A percentile compares a stretch with the other conserved stretches of the same genome.
Evolutionary conservation across 2,329 filamentous ascomycete genomes (phyloP).

Genomic region (Apiospora aurea): DNA sequence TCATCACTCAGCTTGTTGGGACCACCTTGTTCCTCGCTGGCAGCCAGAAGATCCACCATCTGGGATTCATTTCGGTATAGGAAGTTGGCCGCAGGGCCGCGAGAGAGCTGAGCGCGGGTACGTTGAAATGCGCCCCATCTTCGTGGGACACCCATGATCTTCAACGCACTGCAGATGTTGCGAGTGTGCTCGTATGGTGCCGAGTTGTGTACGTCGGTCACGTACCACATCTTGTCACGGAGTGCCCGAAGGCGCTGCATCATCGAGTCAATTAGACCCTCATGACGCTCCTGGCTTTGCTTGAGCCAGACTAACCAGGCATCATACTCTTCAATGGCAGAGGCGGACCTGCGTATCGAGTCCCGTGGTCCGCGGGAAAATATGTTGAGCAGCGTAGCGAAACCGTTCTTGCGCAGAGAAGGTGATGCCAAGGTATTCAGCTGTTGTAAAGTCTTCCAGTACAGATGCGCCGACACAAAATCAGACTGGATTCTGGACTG

Average conservation of each 20-base stretch:
- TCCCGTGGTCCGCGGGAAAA: constrained; percentile 76
- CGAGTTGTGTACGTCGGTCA: constrained; percentile 91
- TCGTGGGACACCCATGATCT: constrained; percentile 81
- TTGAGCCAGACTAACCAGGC: constrained; percentile 86
- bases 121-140: constrained; percentile 60
- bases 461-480: constrained; percentile 83
- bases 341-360: constrained; percentile 72
- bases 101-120: constrained; percentile 54
- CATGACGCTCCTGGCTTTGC: constrained; percentile 80
- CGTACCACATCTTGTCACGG: constrained; percentile 98
- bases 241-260: constrained; percentile 76
- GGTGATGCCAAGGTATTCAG: constrained; percentile 68
- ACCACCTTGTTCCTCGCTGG: constrained; percentile 82
- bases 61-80: constrained; percentile 84
- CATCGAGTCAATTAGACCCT: constrained; percentile 76
- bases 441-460: constrained; percentile 83
- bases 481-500: constrained; percentile 82
- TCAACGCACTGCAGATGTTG: constrained; percentile 85
- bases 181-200: constrained; percentile 86
- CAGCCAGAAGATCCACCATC: constrained; percentile 86
- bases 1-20: constrained; percentile 97
- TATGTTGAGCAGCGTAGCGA: constrained; percentile 75
- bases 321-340: constrained; percentile 79
- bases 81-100: constrained; percentile 63
- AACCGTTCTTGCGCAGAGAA: constrained; percentile 70